These are phyloP conservation scores for Auriscalpium vulgare DNA, from an alignment of 768 basidiomycete species.

Conservation along the genomic window DNA sequence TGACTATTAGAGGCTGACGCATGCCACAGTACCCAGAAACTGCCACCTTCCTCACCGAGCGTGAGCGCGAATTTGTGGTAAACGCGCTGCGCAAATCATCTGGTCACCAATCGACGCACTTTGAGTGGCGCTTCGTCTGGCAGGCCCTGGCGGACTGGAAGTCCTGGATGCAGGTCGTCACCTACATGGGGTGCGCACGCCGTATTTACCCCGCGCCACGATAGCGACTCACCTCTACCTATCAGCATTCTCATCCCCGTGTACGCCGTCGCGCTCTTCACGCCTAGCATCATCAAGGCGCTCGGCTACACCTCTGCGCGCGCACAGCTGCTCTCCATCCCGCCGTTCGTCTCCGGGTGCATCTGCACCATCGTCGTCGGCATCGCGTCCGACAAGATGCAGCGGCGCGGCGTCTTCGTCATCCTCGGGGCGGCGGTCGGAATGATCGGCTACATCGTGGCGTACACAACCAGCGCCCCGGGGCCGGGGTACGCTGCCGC, in stretches of 20 bases:
- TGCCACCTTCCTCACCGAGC: slow-evolving; percentile 31
- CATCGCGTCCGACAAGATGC: slow-evolving; percentile 27
- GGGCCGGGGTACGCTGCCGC: slow-evolving; percentile 37
- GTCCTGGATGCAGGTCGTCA: slow-evolving; percentile 27
- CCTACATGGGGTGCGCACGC: slow-evolving; percentile 24
- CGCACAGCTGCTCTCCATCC: slow-evolving; percentile 31
- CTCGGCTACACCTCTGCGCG: slow-evolving; percentile 40
- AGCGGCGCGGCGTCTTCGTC: slow-evolving; percentile 42
- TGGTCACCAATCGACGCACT: slow-evolving; percentile 24
- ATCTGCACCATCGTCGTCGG: slow-evolving; percentile 23
- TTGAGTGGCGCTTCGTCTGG: slow-evolving; percentile 27
- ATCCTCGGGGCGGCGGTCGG: slow-evolving; percentile 34
- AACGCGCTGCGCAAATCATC: slow-evolving; percentile 22
- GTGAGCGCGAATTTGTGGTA: slow-evolving; percentile 26
- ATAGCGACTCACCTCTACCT: too few species aligned
- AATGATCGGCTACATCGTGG: slow-evolving; percentile 43
- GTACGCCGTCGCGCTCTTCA: slow-evolving; percentile 34
- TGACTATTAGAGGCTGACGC: neutral
- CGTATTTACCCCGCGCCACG: too few species aligned
- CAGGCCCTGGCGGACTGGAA: slow-evolving; percentile 24
- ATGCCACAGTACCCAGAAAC: slow-evolving; percentile 32
- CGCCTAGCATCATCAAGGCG: slow-evolving; percentile 25
- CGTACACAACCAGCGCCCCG: slow-evolving; percentile 28
- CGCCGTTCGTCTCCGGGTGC: slow-evolving; percentile 26
- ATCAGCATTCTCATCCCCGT: slow-evolving; percentile 35